Base-by-base conservation (phyloP, 1,139 yeast species). In the Debaryomyces subglobosus region DNA sequence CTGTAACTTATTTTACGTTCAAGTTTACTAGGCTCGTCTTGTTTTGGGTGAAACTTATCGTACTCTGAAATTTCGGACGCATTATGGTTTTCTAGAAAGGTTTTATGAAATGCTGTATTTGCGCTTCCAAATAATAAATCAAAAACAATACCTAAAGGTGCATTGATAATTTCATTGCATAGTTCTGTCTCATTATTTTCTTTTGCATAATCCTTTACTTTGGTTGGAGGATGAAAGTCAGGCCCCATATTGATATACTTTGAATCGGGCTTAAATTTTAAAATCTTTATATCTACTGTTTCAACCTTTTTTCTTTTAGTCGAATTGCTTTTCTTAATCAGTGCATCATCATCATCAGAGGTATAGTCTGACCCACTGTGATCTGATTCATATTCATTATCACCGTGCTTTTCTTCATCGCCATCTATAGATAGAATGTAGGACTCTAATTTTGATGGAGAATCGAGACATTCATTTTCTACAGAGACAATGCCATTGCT, bases 61-160 rank as follows among this genome's bases (percentile, higher is more conserved):
- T 74, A 77, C 3, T 64, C 71, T 0, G 79, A 62, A 29, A 81
- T 66, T 37, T 79, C 78, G 3, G 75, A 69, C 0, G 82, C 83
- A 47, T 77, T 82, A 53, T 76, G 82, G 39, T 67, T 55, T 50
- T 68, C 72, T 47, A 80, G 63, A 52, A 78, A 65, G 18, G 61
- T 60, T 32, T 58, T 58, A 53, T 78, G 82, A 53, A 79, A 80
- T 18, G 61, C 49, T 5, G 68, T 69, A 46, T 76, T 68, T 23
- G 59, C 49, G 25, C 68, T 61, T 2, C 85, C 83, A 62, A 80
- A 81, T 35, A 79, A 52, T 4, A 81, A 64, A 42, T 76, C 77
- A 56, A 65, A 81, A 2, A 79, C 72, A 1, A 77, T 60, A 0
- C 85, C 85, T 48, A 80, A 39, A 0, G 86, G 85, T 0, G 79